Base-by-base conservation (phyloP, 352 stramenopile genomes). In the Pythium rishiriense region DNA sequence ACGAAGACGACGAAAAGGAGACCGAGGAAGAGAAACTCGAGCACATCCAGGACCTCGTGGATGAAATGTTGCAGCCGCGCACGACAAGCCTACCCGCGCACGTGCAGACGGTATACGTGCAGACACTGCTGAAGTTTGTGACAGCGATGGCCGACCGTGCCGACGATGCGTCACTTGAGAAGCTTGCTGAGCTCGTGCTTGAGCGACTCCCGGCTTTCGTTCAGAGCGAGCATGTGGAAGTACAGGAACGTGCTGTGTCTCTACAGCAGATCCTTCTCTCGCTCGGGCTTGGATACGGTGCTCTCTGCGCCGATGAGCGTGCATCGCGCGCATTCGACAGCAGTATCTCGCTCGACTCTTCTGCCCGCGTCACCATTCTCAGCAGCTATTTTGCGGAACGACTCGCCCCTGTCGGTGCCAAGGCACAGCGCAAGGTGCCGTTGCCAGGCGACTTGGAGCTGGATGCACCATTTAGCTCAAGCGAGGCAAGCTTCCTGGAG, bases 101-200 rank as follows among this genome's bases (percentile, higher is more conserved):
- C 37, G 97, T 98, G 11, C 96, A 99, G 66, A 93, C 81, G 6
- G 91, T 98, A 4, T 99, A 98, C 74, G 82, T 99, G 45, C 97
- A 99, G 66, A 87, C 92, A 45, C 73, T 97, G 28, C 78, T 98
- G 31, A 98, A 98, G 77, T 79, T 95, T 33, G 61, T 94, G 21
- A 84, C 79, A 15, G 85, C 89, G 10, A 88, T 89, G 52, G 84
- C 89, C 11, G 83, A 91, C 31, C 75, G 82, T 12, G 74, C 83
- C 0, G 79, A 95, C 45, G 83, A 94, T 35, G 73, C 76, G 17
- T 85, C 96, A 31, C 74, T 99, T 19, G 79, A 96, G 61, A 80
- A 83, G 29, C 86, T 97, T 53, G 79, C 93, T 2, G 78, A 85
- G 28, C 82, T 97, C 51, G 76, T 98, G 19, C 64, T 92, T 33